Base-by-base conservation (phyloP, 2,329 filamentous ascomycete species). In the Colletotrichum cuscutae region DNA sequence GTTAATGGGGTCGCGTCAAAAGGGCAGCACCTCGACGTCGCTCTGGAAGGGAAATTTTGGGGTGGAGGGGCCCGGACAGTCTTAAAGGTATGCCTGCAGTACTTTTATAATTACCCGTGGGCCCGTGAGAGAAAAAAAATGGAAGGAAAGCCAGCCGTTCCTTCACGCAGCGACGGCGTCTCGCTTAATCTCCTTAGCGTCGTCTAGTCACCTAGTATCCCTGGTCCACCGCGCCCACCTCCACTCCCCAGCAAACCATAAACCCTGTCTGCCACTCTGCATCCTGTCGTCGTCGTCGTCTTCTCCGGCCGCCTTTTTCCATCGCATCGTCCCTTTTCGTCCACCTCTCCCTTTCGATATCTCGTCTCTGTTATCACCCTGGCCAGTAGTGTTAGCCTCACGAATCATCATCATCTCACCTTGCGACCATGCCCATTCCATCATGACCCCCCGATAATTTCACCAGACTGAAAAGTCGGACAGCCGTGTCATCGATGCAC, bases 91-190 rank as follows among this genome's bases (percentile, higher is more conserved):
- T 73, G 71, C 71, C 68, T 72, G 71, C 68, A 73, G 71, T 73
- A 73, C 68, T 73, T 73, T 73, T 73, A 73, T 73, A 73, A 73
- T 73, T 73, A 72, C 63, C 71, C 71, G 71, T 73, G 71, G 71
- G 59, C 68, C 71, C 63, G 71, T 72, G 71, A 72, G 63, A 73
- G 68, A 72, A 64, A 73, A 73, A 73, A 73, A 73, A 63, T 65
- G 71, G 67, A 73, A 73, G 63, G 68, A 73, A 73, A 73, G 71
- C 71, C 71, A 71, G 71, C 71, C 71, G 71, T 73, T 73, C 71
- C 71, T 71, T 73, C 71, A 73, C 71, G 46, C 66, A 73, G 71
- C 71, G 71, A 73, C 71, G 60, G 71, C 49, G 68, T 67, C 71
- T 73, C 71, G 71, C 71, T 73, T 73, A 73, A 72, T 72, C 46